Base-by-base conservation (phyloP, 495 filamentous ascomycete species). In the Chaetomium tenue region DNA sequence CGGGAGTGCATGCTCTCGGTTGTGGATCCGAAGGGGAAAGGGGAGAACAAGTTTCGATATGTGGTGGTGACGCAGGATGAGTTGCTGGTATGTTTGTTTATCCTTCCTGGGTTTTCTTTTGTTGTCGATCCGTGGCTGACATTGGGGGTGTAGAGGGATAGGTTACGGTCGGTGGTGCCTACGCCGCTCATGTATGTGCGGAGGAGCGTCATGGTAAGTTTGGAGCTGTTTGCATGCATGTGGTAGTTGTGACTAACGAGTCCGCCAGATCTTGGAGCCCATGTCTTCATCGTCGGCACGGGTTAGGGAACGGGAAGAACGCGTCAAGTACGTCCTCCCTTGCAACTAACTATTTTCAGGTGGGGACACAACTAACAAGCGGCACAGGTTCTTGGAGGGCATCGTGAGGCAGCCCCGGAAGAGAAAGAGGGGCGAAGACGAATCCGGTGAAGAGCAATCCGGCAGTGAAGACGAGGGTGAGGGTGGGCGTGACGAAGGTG, bases 21-120 rank as follows among this genome's bases (percentile, higher is more conserved):
- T 5, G 86, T 97, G 1, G 91, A 91, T 68, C 88, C 91, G 0
- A 89, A 88, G 67, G 73, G 77, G 20, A 85, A 78, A 63, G 80
- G 81, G 23, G 84, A 85, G 69, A 99, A 99, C 73, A 96, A 93
- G 72, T 87, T 97, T 72, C 83, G 92, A 56, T 98, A 97, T 75
- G 88, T 92, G 23, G 88, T 97, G 25, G 93, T 92, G 8, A 90
- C 84, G 25, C 90, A 91, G 72, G 85, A 87, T 61, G 74, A 81
- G 12, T 39, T 44, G 20, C 28, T 75, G 69, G 72, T 74, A 68
- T 46, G 37, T n/a, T n/a, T 18, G 18, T 28, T 9, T 25, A 20
- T 30, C 33, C 20, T 39, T 13, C 22, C 15, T 25, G 9, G 33
- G 9, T 37, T 40, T 39, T 40, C 22, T 57, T 26, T 15, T 18